Percentiles rank a stretch among this genome's conserved stretches.
phyloP scores from a whole-genome alignment of 164 flowering plant species.

The Annona squamosa region DNA sequence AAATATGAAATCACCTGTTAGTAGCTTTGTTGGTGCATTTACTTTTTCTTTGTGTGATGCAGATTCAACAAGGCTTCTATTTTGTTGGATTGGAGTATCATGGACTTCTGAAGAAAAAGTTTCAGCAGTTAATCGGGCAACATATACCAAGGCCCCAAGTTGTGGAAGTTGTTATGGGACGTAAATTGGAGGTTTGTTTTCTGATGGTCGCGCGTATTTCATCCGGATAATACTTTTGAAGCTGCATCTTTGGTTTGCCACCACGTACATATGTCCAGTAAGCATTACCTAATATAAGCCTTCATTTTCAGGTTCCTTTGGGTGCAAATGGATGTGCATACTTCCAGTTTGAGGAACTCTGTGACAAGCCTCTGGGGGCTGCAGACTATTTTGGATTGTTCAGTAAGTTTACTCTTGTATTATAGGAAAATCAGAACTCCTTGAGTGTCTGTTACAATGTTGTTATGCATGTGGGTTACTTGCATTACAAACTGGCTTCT shows the following conservation, averaged over 20 bases:
- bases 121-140: constrained; percentile 59
- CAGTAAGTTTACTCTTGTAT: constrained; percentile 47
- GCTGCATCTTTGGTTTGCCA: background rate
- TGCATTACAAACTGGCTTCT: no score
- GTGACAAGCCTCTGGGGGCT: constrained; percentile 95
- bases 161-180: constrained; percentile 97
- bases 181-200: constrained; percentile 58
- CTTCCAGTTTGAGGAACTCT: constrained; percentile 84
- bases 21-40: background rate
- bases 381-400: constrained; percentile 94
- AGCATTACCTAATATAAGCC: background rate
- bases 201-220: background rate
- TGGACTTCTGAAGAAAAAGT: constrained; percentile 54
- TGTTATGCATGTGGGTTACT: background rate
- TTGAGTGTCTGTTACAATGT: background rate
- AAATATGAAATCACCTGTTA: background rate
- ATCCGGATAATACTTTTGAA: background rate
- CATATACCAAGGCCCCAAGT: constrained; percentile 52
- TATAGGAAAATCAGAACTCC: background rate
- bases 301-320: constrained; percentile 52
- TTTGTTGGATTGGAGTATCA: constrained; percentile 52
- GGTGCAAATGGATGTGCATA: constrained; percentile 95
- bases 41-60: constrained; percentile 12
- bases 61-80: constrained; percentile 90
- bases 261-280: background rate